phyloP scores from a whole-genome alignment of 768 basidiomycete genomes.

The Cytidiella melzeri region DNA sequence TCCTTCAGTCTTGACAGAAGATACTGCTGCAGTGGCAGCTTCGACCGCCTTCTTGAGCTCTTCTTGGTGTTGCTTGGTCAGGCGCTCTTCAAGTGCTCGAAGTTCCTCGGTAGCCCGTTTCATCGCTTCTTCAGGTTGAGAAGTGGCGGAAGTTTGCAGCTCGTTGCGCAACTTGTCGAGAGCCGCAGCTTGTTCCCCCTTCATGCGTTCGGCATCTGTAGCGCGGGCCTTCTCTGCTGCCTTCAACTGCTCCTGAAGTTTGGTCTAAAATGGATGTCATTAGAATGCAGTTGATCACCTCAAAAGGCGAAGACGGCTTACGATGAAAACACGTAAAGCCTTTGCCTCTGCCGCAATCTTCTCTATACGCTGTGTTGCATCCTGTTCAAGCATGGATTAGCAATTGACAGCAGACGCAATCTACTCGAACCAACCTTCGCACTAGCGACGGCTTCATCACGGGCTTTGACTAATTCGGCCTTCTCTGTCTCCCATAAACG shows the following conservation, averaged over 20 bases:
- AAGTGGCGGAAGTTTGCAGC: constrained; percentile 18
- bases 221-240: constrained; percentile 48
- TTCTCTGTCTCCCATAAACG: constrained; percentile 55
- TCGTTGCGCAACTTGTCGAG: constrained; percentile 51
- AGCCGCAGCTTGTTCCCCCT: constrained; percentile 48
- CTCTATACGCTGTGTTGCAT: constrained; percentile 18
- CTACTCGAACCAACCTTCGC: constrained; percentile 5
- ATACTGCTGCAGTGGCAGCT: constrained; percentile 32
- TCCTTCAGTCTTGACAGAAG: constrained; percentile 16
- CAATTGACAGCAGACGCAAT: background rate
- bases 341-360: constrained; percentile 19
- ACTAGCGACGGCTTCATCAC: constrained; percentile 66
- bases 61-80: constrained; percentile 46
- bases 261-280: constrained; percentile 39
- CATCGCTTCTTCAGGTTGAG: constrained; percentile 20
- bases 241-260: constrained; percentile 49
- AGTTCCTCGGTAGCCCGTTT: constrained; percentile 60
- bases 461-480: constrained; percentile 46
- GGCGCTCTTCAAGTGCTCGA: constrained; percentile 44
- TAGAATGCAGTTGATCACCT: background rate
- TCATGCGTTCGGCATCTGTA: constrained; percentile 40
- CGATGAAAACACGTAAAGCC: constrained; percentile 18
- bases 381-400: constrained; percentile 8
- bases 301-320: constrained; percentile 7
- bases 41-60: constrained; percentile 51